These are phyloP conservation scores for Fomes fomentarius DNA, from an alignment of 1,284 basidiomycete species.

Conservation along the genomic window DNA sequence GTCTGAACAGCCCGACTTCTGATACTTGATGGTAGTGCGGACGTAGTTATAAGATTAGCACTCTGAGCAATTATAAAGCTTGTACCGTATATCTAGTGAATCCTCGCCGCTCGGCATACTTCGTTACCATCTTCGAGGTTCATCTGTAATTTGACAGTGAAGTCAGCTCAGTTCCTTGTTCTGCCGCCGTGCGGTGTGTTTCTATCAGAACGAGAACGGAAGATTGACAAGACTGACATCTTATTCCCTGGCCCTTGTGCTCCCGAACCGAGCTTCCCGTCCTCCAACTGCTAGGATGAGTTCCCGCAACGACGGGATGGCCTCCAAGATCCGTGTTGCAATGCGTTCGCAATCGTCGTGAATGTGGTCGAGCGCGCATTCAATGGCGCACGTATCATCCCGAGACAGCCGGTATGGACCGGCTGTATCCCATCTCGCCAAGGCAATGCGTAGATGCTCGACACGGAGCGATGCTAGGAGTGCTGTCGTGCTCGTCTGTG, in stretches of 20 bases:
- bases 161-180: background rate
- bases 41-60: background rate
- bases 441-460: slow-evolving; percentile 1
- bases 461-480: slow-evolving; percentile 10
- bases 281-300: background rate
- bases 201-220: too few species aligned
- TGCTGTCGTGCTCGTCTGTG: slow-evolving; percentile 4
- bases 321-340: background rate
- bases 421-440: slow-evolving; percentile 11
- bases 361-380: slow-evolving; percentile 4
- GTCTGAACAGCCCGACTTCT: background rate
- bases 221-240: background rate
- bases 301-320: background rate
- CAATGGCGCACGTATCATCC: slow-evolving; percentile 3
- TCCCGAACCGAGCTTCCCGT: background rate
- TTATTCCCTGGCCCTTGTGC: too few species aligned
- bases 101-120: background rate
- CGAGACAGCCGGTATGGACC: slow-evolving; percentile 11
- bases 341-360: background rate
- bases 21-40: background rate
- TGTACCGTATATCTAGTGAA: background rate
- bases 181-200: background rate
- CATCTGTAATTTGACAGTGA: background rate
- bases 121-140: background rate
- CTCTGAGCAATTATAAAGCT: background rate